Percentiles rank a stretch among this genome's conserved stretches.
These are phyloP conservation scores for Hyaloperonospora brassicae DNA, from an alignment of 352 stramenopile species.

Conservation along the genomic window DNA sequence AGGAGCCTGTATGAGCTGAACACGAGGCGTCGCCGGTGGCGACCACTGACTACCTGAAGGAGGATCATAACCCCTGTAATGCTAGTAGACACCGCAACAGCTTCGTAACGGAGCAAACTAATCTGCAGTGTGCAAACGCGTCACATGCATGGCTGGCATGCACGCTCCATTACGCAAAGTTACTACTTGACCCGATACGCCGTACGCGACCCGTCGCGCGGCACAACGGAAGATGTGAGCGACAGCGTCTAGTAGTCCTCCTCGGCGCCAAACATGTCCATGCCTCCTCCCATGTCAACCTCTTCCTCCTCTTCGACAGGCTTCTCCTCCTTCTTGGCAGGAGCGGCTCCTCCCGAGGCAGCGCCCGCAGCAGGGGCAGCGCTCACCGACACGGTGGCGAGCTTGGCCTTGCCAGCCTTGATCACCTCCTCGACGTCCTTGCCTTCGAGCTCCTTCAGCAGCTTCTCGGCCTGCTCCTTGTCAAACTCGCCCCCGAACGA, in stretches of 20 bases:
- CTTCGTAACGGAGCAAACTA: slow-evolving; percentile 13
- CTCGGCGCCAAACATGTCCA: slow-evolving; percentile 82
- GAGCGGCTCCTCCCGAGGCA: slow-evolving; percentile 31
- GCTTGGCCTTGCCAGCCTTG: slow-evolving; percentile 77
- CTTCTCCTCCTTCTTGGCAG: slow-evolving; percentile 62
- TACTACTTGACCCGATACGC: slow-evolving; percentile 23
- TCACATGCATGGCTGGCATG: slow-evolving; percentile 19
- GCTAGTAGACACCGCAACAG: slow-evolving; percentile 9
- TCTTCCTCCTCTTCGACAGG: slow-evolving; percentile 70
- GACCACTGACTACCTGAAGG: too few species aligned
- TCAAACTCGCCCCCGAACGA: slow-evolving; percentile 78
- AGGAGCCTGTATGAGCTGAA: neutral
- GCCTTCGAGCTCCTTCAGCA: slow-evolving; percentile 84
- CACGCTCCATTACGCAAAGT: slow-evolving; percentile 45
- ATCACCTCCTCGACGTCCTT: slow-evolving; percentile 86
- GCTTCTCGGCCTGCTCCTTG: slow-evolving; percentile 65
- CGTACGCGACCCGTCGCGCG: slow-evolving; percentile 4
- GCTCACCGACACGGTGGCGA: slow-evolving; percentile 72
- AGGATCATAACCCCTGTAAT: neutral
- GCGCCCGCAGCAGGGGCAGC: slow-evolving; percentile 33
- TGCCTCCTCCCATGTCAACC: slow-evolving; percentile 67
- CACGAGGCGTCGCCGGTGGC: neutral
- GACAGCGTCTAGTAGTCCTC: slow-evolving; percentile 67
- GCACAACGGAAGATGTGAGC: neutral
- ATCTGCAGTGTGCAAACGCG: neutral